Evolutionary conservation across 208 protist genomes (phyloP), one percentile per base, ranked within the genome.

Genomic region (Trypanosoma boissoni): DNA sequence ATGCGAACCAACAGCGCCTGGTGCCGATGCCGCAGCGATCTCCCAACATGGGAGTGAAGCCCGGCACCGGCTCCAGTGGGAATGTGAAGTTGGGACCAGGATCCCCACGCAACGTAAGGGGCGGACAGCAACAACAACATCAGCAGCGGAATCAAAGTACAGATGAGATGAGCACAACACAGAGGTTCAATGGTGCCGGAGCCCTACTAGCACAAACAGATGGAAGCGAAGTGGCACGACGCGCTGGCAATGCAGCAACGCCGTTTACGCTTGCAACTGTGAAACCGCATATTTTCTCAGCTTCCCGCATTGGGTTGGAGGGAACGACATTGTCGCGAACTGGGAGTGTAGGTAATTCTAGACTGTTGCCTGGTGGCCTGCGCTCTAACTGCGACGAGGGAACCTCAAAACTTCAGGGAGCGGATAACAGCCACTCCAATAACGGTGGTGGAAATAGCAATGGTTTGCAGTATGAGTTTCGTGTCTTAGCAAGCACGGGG

Each of bases 401-500:
- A n/a, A n/a, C n/a, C n/a, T n/a, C n/a, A n/a, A n/a, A n/a, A n/a
- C n/a, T n/a, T n/a, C n/a, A n/a, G n/a, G n/a, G n/a, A n/a, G n/a
- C n/a, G 6, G 12, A 39, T 39, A 39, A 39, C 8, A 39, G 12
- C 34, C 6, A 39, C 34, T 16, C 6, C 34, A 39, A 39, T 12
- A 39, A 57, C 39, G 27, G 16, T n/a, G 10, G 6, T 49, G 41
- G n/a, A 10, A 68, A 55, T 14, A 28, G 32, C 28, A 58, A 53
- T 12, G 12, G 12, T 32, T 36, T 60, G 39, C 42, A 49, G 4
- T 90, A 91, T 53, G 82, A 87, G 53, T 91, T 87, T 52, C 77
- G 79, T 28, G 85, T 92, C 7, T 69, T 88, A 20, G 72, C 85
- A 31, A 88, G 85, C 68, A 92, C 71, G 29, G 85, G 85, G 27